Evolutionary conservation across 1,139 yeast genomes (phyloP).

Genomic region (Kurtzmaniella quercitrusa): DNA sequence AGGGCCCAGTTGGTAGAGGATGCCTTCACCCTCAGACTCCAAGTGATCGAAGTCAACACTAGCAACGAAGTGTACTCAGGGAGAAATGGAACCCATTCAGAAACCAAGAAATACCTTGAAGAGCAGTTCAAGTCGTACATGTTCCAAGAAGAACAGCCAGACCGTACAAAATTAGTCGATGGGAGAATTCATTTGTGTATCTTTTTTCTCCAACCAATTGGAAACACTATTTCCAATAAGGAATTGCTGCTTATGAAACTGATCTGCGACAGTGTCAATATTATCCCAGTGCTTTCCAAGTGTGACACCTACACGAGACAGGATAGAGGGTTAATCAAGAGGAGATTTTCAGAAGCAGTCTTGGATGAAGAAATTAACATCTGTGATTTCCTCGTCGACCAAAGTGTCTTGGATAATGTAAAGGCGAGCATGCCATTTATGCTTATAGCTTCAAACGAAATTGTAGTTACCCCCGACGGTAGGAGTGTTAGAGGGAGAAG

Average conservation of each 20-base stretch:
- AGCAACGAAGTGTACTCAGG: background rate
- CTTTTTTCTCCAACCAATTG: constrained; percentile 62
- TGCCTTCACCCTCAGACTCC: constrained; percentile 46
- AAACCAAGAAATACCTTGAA: constrained; percentile 50
- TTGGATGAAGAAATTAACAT: constrained; percentile 46
- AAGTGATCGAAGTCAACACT: constrained; percentile 30
- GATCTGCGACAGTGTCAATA: constrained; percentile 58
- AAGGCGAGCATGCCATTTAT: constrained; percentile 52
- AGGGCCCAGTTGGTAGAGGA: constrained; percentile 47
- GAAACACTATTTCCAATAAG: constrained; percentile 48
- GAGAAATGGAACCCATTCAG: constrained; percentile 4
- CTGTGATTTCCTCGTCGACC: constrained; percentile 51
- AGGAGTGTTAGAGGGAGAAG: constrained; percentile 54
- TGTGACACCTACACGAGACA: constrained; percentile 59
- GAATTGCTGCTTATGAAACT: constrained; percentile 71
- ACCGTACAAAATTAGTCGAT: constrained; percentile 46
- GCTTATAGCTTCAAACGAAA: constrained; percentile 48
- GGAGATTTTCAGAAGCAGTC: constrained; percentile 39
- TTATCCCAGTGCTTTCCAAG: constrained; percentile 74
- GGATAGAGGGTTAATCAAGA: constrained; percentile 42
- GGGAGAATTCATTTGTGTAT: constrained; percentile 72
- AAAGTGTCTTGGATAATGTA: constrained; percentile 25
- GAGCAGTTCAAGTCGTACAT: constrained; percentile 55
- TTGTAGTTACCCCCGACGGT: constrained; percentile 27
- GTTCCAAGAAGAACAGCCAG: constrained; percentile 72